Evolutionary conservation across 164 flowering plant genomes (phyloP).

Genomic region (Echeveria elegans): DNA sequence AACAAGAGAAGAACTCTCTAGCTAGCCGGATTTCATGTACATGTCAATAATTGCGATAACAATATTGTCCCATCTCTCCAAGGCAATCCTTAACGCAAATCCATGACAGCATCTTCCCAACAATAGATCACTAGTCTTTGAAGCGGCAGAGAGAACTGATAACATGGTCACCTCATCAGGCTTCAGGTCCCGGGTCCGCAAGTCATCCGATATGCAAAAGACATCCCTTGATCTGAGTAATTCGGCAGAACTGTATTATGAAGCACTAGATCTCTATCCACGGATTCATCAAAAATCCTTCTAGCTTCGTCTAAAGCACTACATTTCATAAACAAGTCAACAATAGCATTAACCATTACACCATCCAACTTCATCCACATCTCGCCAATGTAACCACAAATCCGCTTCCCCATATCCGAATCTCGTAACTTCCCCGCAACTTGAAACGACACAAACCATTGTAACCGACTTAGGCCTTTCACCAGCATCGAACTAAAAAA

Average conservation of each 20-base stretch:
- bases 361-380: conserved; percentile 23
- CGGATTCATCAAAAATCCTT: conserved; percentile 32
- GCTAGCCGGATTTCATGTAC: conserved; percentile 49
- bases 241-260: conserved; percentile 51
- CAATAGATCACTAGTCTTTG: conserved; percentile 23
- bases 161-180: conserved; percentile 51
- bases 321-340: conserved; percentile 68
- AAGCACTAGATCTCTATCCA: conserved; percentile 33
- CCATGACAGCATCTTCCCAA: conserved; percentile 38
- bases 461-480: conserved; percentile 43
- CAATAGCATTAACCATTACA: conserved; percentile 40
- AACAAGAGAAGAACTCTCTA: conserved; percentile 27
- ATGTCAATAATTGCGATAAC: conserved; percentile 44
- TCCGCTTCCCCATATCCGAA: conserved; percentile 27
- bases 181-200: conserved; percentile 23
- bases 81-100: conserved; percentile 32
- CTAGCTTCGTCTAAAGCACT: conserved; percentile 31
- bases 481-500: conserved; percentile 34
- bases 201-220: conserved; percentile 26
- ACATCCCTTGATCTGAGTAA: conserved; percentile 42
- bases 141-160: conserved; percentile 33
- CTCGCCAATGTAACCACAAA: conserved; percentile 25
- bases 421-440: conserved; percentile 51
- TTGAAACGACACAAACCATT: conserved; percentile 47
- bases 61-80: conserved; percentile 35